phyloP scores from a whole-genome alignment of 352 stramenopile genomes.

The Globisporangium lucens region DNA sequence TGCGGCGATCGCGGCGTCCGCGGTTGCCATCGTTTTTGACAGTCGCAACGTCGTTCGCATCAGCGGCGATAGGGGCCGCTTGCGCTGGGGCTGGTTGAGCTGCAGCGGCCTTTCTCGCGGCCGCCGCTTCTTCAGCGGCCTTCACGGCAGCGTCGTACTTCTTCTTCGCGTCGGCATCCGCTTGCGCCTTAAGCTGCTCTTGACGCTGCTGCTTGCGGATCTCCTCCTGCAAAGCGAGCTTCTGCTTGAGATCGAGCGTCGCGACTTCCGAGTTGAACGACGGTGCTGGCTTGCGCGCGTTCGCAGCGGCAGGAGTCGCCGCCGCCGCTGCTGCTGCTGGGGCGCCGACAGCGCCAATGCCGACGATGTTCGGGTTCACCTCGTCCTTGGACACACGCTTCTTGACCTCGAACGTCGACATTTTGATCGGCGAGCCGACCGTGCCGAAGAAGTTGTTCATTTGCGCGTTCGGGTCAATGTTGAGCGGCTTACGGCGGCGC shows the following conservation, averaged over 20 bases:
- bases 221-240: constrained; percentile 46
- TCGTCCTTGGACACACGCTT: constrained; percentile 21
- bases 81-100: background rate
- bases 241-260: constrained; percentile 58
- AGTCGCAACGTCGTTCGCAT: constrained; percentile 42
- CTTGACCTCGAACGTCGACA: constrained; percentile 34
- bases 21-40: constrained; percentile 38
- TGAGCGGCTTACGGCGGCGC: constrained; percentile 41
- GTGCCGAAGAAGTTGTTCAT: constrained; percentile 71
- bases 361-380: constrained; percentile 16
- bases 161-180: constrained; percentile 16
- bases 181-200: constrained; percentile 19
- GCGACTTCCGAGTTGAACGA: constrained; percentile 48
- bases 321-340: background rate
- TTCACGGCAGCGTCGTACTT: constrained; percentile 22
- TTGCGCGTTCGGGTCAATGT: constrained; percentile 33
- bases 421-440: constrained; percentile 69
- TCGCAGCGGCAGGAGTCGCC: background rate
- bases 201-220: constrained; percentile 39
- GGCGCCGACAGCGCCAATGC: constrained; percentile 16
- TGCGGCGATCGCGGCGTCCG: constrained; percentile 29
- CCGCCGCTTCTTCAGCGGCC: constrained; percentile 22
- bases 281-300: constrained; percentile 13
- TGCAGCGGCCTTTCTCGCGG: constrained; percentile 14
- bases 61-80: background rate